These are phyloP conservation scores for Sedum album DNA, from an alignment of 164 flowering plant species.

Conservation along the genomic window DNA sequence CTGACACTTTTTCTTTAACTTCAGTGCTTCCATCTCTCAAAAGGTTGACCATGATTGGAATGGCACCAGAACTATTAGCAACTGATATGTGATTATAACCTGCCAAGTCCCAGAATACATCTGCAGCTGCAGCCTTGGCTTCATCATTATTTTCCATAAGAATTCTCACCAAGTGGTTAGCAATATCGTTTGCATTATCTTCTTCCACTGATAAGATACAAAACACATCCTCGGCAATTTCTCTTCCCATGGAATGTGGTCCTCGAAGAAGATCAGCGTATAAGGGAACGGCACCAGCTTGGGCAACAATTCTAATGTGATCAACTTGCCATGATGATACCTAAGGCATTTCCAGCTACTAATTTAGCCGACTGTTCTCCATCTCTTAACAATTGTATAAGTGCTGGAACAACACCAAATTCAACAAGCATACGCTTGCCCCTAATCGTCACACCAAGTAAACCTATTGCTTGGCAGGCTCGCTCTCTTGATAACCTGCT, in stretches of 20 bases:
- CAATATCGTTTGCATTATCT: constrained; percentile 34
- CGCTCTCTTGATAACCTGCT: constrained; percentile 43
- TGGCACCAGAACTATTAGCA: constrained; percentile 33
- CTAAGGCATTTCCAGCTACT: constrained; percentile 44
- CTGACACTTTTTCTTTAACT: constrained; percentile 33
- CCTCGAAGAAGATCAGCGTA: constrained; percentile 40
- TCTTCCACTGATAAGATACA: constrained; percentile 42
- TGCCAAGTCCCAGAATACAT: constrained; percentile 47
- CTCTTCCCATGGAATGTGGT: constrained; percentile 30
- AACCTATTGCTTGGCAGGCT: constrained; percentile 48
- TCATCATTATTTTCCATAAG: constrained; percentile 29
- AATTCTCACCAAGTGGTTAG: constrained; percentile 33
- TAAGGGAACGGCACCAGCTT: constrained; percentile 46
- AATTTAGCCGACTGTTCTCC: constrained; percentile 31
- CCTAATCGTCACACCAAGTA: constrained; percentile 29
- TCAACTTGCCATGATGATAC: constrained; percentile 35
- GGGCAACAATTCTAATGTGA: constrained; percentile 33
- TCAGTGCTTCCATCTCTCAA: constrained; percentile 22
- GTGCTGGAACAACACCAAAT: constrained; percentile 31
- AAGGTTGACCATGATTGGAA: constrained; percentile 38
- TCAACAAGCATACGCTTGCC: constrained; percentile 34
- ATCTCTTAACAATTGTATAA: constrained; percentile 27
- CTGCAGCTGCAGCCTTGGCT: constrained; percentile 44
- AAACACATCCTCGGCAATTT: constrained; percentile 47
- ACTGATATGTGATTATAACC: constrained; percentile 34